These are phyloP conservation scores for Terfezia boudieri DNA, from an alignment of 495 filamentous ascomycete species.

Conservation along the genomic window DNA sequence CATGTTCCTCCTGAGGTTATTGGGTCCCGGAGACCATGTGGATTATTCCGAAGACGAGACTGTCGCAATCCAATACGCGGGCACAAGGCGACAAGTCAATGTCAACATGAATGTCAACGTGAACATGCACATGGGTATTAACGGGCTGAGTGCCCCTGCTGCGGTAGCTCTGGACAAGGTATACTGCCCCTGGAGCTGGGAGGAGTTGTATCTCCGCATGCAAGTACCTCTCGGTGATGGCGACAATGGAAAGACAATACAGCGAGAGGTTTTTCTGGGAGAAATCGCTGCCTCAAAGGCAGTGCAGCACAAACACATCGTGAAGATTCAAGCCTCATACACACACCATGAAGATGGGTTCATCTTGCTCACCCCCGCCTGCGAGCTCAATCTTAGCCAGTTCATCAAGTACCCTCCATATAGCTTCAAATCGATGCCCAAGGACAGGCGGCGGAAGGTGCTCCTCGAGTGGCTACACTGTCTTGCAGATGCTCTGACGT, in stretches of 20 bases:
- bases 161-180: conserved; percentile 33
- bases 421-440: conserved; percentile 46
- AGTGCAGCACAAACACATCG: conserved; percentile 55
- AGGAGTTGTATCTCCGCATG: conserved; percentile 45
- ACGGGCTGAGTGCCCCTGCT: conserved; percentile 22
- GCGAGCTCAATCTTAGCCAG: conserved; percentile 52
- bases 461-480: conserved; percentile 79
- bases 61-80: conserved; percentile 47
- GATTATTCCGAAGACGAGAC: conserved; percentile 58
- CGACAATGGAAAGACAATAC: conserved; percentile 29
- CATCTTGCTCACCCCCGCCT: conserved; percentile 49
- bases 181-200: conserved; percentile 33
- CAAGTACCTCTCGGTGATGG: conserved; percentile 38
- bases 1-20: conserved; percentile 48
- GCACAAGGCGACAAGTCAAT: conserved; percentile 24
- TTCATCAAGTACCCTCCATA: conserved; percentile 49
- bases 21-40: conserved; percentile 46
- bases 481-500: conserved; percentile 51
- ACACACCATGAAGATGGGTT: conserved; percentile 49
- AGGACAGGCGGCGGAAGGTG: conserved; percentile 42
- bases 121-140: conserved; percentile 16
- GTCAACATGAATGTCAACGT: conserved; percentile 18
- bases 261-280: conserved; percentile 41
- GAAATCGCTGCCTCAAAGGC: conserved; percentile 41
- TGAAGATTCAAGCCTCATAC: conserved; percentile 65